Evolutionary conservation across 352 stramenopile species (phyloP).

Genomic region (Globisporangium spinosum): DNA sequence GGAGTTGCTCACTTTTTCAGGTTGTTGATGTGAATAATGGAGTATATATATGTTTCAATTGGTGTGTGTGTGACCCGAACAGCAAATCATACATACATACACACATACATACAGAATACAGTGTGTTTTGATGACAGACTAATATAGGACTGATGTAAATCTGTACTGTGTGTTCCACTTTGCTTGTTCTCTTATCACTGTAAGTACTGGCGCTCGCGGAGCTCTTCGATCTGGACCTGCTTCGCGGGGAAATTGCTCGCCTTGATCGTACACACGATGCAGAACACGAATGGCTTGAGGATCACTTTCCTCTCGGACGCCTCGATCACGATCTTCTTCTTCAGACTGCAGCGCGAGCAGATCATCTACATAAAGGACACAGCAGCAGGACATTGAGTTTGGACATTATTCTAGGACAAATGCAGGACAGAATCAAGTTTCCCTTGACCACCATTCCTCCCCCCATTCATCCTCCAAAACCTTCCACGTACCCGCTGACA

Average conservation of each 20-base stretch:
- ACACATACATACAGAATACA: neutral
- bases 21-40: neutral
- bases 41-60: neutral
- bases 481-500: conserved; percentile 6
- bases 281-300: conserved; percentile 29
- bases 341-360: conserved; percentile 43
- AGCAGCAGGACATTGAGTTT: neutral
- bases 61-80: neutral
- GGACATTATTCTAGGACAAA: neutral
- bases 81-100: neutral
- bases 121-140: neutral
- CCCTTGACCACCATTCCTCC: no score
- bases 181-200: neutral
- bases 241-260: conserved; percentile 23
- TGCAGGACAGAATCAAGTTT: neutral
- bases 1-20: neutral
- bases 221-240: conserved; percentile 34
- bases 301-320: conserved; percentile 25
- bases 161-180: neutral
- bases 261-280: conserved; percentile 34
- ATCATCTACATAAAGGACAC: conserved; percentile 30
- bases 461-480: no score
- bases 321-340: conserved; percentile 47
- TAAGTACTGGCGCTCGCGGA: conserved; percentile 13
- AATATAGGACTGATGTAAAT: neutral